phyloP scores from a whole-genome alignment of 192 early-diverging fungal genomes.

The Diversispora eburnea region DNA sequence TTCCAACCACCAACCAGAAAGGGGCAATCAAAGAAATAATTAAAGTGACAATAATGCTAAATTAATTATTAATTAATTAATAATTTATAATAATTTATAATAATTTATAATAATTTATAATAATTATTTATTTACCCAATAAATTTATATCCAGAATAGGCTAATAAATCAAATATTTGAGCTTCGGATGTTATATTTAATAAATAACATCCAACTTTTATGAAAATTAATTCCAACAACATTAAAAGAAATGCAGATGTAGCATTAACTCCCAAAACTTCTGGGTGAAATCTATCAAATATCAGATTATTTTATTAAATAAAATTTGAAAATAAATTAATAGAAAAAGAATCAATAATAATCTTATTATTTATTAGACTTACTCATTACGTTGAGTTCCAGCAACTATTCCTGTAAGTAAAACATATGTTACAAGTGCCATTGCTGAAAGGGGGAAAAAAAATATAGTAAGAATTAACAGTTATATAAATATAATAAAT shows the following conservation, averaged over 20 bases:
- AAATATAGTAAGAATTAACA: not conserved
- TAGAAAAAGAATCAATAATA: constrained; percentile 16
- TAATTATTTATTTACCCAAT: constrained; percentile 50
- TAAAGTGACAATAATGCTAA: constrained; percentile 44
- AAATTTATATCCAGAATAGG: constrained; percentile 95
- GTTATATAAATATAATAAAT: constrained; percentile 1
- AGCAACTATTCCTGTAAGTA: constrained; percentile 66
- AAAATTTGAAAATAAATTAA: constrained; percentile 2
- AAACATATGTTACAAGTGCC: constrained; percentile 89
- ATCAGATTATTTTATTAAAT: not conserved
- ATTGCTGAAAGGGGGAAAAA: constrained; percentile 48
- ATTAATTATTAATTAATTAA: not conserved
- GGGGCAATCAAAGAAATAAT: constrained; percentile 40
- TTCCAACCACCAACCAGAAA: constrained; percentile 42
- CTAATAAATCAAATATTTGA: constrained; percentile 79
- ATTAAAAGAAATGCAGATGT: constrained; percentile 79
- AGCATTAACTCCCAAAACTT: constrained; percentile 78
- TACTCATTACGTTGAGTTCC: constrained; percentile 51
- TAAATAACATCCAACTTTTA: constrained; percentile 84
- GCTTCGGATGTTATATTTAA: constrained; percentile 81
- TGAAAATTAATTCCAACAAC: constrained; percentile 75
- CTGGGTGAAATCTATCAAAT: constrained; percentile 73
- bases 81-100: constrained; percentile 13
- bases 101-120: not conserved
- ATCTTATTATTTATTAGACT: not conserved